phyloP scores from a whole-genome alignment of 2,329 filamentous ascomycete genomes.

The Didymellaceae sp. region DNA sequence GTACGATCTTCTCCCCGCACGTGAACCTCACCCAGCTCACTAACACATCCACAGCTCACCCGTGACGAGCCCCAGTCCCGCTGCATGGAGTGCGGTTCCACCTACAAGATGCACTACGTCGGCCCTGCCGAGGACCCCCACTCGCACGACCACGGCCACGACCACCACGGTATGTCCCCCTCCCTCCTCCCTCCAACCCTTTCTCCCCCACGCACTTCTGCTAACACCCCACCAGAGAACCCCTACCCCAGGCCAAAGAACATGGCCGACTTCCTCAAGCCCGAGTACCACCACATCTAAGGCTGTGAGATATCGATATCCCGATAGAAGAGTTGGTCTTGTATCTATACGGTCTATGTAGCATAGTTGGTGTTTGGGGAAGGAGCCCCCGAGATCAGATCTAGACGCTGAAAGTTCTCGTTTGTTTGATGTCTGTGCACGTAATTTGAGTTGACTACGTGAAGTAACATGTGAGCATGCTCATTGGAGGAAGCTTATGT shows the following conservation, averaged over 20 bases:
- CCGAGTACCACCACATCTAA: constrained; percentile 80
- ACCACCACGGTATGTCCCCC: constrained; percentile 31
- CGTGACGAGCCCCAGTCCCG: constrained; percentile 90
- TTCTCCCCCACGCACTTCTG: too few relatives aligned
- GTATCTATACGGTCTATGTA: constrained; percentile 46
- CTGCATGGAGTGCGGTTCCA: constrained; percentile 94
- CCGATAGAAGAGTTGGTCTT: constrained; percentile 27
- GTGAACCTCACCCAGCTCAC: not conserved
- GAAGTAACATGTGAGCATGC: not conserved
- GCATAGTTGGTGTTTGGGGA: constrained; percentile 40
- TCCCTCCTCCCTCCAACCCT: too few relatives aligned
- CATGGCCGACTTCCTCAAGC: constrained; percentile 94
- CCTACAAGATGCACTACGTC: constrained; percentile 98
- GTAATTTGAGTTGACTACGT: not conserved
- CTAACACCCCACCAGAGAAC: constrained; percentile 47
- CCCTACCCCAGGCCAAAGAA: constrained; percentile 79
- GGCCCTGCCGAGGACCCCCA: constrained; percentile 79
- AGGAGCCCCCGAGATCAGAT: constrained; percentile 19
- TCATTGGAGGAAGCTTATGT: too few relatives aligned
- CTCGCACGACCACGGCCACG: constrained; percentile 61
- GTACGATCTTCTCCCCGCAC: constrained; percentile 56
- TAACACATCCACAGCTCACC: constrained; percentile 66
- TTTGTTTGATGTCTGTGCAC: not conserved
- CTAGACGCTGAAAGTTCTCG: constrained; percentile 14
- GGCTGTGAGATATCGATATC: constrained; percentile 14